phyloP scores from a whole-genome alignment of 75 land plant genomes.

The Pinus taeda region DNA sequence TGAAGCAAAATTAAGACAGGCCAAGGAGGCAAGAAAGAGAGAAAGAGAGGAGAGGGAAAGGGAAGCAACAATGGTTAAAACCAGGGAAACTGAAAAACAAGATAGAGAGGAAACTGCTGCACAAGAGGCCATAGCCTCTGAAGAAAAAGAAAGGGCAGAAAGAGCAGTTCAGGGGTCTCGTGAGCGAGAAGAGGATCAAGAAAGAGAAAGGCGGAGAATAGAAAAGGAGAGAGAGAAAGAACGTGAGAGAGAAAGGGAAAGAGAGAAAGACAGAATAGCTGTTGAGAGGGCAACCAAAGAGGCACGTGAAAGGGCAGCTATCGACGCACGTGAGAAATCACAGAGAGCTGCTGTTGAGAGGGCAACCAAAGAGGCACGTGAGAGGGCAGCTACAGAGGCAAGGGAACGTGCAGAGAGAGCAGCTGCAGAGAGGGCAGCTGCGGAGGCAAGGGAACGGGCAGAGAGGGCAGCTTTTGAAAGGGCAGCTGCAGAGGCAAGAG shows the following conservation, averaged over 20 bases:
- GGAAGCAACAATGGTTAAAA: slow-evolving; percentile 39
- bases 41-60: slow-evolving; percentile 28
- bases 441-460: slow-evolving; percentile 52
- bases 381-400: slow-evolving; percentile 69
- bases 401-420: slow-evolving; percentile 53
- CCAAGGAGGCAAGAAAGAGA: slow-evolving; percentile 72
- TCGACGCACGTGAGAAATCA: slow-evolving; percentile 63
- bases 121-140: slow-evolving; percentile 30
- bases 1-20: slow-evolving; percentile 74
- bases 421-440: slow-evolving; percentile 47
- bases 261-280: slow-evolving; percentile 27
- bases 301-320: slow-evolving; percentile 65
- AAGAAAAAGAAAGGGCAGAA: slow-evolving; percentile 41
- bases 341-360: slow-evolving; percentile 31
- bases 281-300: slow-evolving; percentile 48
- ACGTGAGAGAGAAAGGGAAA: slow-evolving; percentile 34
- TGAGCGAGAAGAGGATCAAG: slow-evolving; percentile 33
- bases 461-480: slow-evolving; percentile 43
- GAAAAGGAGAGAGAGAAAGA: slow-evolving; percentile 44
- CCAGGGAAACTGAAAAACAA: slow-evolving; percentile 25
- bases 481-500: slow-evolving; percentile 63
- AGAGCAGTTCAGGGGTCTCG: slow-evolving; percentile 22
- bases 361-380: slow-evolving; percentile 65
- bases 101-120: slow-evolving; percentile 39
- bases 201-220: slow-evolving; percentile 13